Base-by-base conservation (phyloP, 225 moss, liverwort and hornwort species). In the Lunularia cruciata region DNA sequence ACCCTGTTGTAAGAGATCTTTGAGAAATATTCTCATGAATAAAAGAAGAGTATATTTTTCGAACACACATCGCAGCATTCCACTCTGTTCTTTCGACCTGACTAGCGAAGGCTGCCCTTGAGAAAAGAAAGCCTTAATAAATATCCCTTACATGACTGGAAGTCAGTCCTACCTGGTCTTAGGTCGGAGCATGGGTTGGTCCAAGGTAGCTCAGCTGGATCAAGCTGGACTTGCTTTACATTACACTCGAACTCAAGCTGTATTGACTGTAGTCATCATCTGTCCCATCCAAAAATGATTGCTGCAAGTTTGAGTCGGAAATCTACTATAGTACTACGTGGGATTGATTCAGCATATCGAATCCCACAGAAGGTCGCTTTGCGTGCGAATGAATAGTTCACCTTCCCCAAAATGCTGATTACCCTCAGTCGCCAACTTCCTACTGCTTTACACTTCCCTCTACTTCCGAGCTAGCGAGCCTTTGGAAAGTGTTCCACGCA, bases 271-370 rank as follows among this genome's bases (percentile, higher is more conserved):
- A 53, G 53, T 53, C 53, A 53, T 53, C 25, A 27, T 53, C 53
- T 53, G 53, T 53, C 53, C 53, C 26, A 53, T 53, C 53, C 4
- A 26, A 53, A 53, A 53, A 52, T 52, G 7, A 52, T 52, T 52
- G 51, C 51, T 20, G 51, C 25, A 52, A 20, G 20, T 52, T 23
- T 52, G 2, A n/a, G n/a, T n/a, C n/a, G n/a, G n/a, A n/a, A 6
- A 52, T 52, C 51, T 52, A 52, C 20, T 52, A 11, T 6, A 27
- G 11, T 53, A 27, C n/a, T 27, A 27, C 53, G 23, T 53, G n/a
- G n/a, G n/a, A n/a, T n/a, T n/a, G n/a, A n/a, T n/a, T n/a, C n/a
- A n/a, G n/a, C n/a, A n/a, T 27, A 53, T 53, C 53, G n/a, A 11
- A 53, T 53, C 53, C n/a, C 53, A 53, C 27, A n/a, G 2, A 53